A percentile compares a stretch with the other conserved stretches of the same genome.
Conservation (phyloP, 306 rosid species). For the Albizia julibrissin region DNA sequence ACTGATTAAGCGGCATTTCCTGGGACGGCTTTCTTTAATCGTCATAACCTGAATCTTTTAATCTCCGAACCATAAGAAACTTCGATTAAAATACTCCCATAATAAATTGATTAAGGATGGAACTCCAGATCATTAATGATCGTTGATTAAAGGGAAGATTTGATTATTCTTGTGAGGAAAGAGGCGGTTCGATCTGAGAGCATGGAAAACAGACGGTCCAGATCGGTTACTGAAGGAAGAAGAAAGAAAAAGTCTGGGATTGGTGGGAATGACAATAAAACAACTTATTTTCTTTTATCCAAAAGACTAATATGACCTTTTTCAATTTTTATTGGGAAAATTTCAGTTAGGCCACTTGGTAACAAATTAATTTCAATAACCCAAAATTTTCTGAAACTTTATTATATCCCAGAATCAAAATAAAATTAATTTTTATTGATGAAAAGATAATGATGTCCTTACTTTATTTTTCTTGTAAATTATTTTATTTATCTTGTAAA, state of each 20-base stretch:
- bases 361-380: no score
- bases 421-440: no score
- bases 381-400: no score
- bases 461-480: no score
- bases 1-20: conserved; percentile 7
- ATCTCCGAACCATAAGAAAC: not conserved
- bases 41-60: not conserved
- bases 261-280: conserved; percentile 23
- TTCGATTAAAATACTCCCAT: not conserved
- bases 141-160: not conserved
- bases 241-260: conserved; percentile 20
- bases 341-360: no score
- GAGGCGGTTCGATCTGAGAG: conserved; percentile 14
- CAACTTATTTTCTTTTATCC: not conserved
- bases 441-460: no score
- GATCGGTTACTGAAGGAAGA: conserved; percentile 26
- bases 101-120: not conserved
- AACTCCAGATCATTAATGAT: conserved; percentile 3
- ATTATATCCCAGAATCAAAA: no score
- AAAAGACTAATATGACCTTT: not conserved
- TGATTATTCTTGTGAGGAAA: not conserved
- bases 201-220: conserved; percentile 25
- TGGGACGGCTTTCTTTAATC: conserved; percentile 2
- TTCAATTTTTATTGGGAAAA: no score
- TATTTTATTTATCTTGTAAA: no score